These are phyloP conservation scores for Syzygium grande DNA, from an alignment of 345 rosid genomes.

Conservation along the genomic window DNA sequence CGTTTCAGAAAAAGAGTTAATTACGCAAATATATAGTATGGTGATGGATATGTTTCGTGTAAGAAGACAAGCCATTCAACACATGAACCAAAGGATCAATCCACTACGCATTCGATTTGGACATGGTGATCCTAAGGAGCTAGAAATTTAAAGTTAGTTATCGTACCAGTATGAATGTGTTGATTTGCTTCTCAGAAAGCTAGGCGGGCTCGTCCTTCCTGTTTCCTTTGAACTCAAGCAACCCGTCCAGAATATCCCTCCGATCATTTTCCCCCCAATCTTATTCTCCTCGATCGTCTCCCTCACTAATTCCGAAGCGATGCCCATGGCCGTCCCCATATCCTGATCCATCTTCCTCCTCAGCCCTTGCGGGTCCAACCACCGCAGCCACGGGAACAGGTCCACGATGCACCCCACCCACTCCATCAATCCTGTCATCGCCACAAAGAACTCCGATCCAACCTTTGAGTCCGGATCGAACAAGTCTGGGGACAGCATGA, in stretches of 20 bases:
- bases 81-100: neutral
- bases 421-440: slow-evolving; percentile 20
- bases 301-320: slow-evolving; percentile 28
- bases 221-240: slow-evolving; percentile 38
- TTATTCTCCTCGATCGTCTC: slow-evolving; percentile 20
- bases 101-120: neutral
- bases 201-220: slow-evolving; percentile 37
- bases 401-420: slow-evolving; percentile 30
- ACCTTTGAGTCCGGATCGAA: slow-evolving; percentile 24
- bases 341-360: slow-evolving; percentile 33
- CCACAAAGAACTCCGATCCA: slow-evolving; percentile 14
- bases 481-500: slow-evolving; percentile 43
- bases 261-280: neutral
- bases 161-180: slow-evolving; percentile 37
- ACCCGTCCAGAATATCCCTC: slow-evolving; percentile 36
- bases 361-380: slow-evolving; percentile 49
- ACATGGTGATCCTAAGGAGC: neutral
- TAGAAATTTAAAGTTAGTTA: no score
- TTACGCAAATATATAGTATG: no score
- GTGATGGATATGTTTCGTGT: no score
- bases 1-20: no score
- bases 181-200: slow-evolving; percentile 17
- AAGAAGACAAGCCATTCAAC: no score
- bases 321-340: slow-evolving; percentile 37
- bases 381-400: slow-evolving; percentile 28